Conservation (phyloP, 225 moss, liverwort and hornwort genomes). For the Pseudoscleropodium purum region DNA sequence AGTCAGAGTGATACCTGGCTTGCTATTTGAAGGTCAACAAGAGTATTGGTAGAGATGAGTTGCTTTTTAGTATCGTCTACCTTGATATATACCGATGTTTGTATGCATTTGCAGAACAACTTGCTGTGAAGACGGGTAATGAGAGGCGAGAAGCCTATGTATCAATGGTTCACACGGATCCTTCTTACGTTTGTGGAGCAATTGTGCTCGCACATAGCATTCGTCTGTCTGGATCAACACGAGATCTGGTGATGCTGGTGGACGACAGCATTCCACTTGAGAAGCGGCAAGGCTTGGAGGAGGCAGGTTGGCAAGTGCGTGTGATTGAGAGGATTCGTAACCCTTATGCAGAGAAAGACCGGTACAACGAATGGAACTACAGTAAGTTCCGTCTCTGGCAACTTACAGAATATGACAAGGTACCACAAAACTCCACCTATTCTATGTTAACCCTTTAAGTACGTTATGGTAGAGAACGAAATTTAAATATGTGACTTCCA, state of each 20-base stretch:
- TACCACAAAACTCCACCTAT: neutral
- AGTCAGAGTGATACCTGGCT: neutral
- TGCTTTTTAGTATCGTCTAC: neutral
- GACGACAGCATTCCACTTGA: constrained; percentile 40
- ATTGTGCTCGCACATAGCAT: constrained; percentile 71
- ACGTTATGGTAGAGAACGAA: neutral
- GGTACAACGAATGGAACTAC: constrained; percentile 78
- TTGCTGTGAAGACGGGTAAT: constrained; percentile 9
- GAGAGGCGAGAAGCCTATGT: constrained; percentile 60
- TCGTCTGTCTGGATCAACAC: constrained; percentile 42
- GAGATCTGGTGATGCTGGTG: constrained; percentile 64
- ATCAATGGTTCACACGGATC: constrained; percentile 62
- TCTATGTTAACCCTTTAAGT: neutral
- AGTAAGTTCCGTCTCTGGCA: constrained; percentile 92
- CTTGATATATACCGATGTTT: neutral
- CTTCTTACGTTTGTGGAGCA: constrained; percentile 64
- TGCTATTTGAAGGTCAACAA: neutral
- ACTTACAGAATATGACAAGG: constrained; percentile 67
- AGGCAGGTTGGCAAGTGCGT: constrained; percentile 62
- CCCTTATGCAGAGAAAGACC: constrained; percentile 42
- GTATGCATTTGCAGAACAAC: constrained; percentile 12
- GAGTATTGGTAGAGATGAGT: neutral
- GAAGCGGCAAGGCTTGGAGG: constrained; percentile 26
- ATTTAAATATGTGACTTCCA: neutral
- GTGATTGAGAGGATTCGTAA: constrained; percentile 69